phyloP scores from a whole-genome alignment of 305 asterid species.

The Euphrasia arctica region DNA sequence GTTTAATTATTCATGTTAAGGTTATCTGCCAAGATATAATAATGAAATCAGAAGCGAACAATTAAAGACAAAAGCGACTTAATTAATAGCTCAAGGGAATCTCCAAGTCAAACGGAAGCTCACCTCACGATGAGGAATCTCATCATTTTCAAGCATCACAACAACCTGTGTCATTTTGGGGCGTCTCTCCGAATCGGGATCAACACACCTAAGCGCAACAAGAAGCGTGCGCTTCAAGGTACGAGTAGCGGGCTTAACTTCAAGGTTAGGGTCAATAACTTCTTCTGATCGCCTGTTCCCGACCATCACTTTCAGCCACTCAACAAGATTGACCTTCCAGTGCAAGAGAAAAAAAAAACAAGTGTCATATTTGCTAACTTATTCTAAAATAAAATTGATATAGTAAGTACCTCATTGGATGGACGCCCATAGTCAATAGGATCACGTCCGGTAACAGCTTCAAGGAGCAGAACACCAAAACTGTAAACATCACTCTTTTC shows the following conservation, averaged over 20 bases:
- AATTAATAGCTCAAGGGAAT: not conserved
- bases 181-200: conserved; percentile 92
- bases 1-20: no score
- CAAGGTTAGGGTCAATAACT: conserved; percentile 84
- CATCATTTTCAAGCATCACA: conserved; percentile 91
- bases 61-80: not conserved
- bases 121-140: conserved; percentile 81
- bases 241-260: conserved; percentile 68
- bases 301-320: conserved; percentile 98
- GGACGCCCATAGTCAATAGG: conserved; percentile 96
- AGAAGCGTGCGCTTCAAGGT: conserved; percentile 83
- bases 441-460: conserved; percentile 89
- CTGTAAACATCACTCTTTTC: conserved; percentile 96
- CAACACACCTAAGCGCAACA: conserved; percentile 91
- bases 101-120: conserved; percentile 8
- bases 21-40: no score
- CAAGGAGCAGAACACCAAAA: conserved; percentile 86
- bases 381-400: not conserved
- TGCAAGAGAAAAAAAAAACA: not conserved
- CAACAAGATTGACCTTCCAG: conserved; percentile 86
- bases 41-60: not conserved
- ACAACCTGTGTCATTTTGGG: conserved; percentile 95
- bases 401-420: conserved; percentile 59
- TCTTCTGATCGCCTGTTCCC: conserved; percentile 87
- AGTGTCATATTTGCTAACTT: not conserved